phyloP scores from a whole-genome alignment of 2,329 filamentous ascomycete species.

The Aspergillus sp. region DNA sequence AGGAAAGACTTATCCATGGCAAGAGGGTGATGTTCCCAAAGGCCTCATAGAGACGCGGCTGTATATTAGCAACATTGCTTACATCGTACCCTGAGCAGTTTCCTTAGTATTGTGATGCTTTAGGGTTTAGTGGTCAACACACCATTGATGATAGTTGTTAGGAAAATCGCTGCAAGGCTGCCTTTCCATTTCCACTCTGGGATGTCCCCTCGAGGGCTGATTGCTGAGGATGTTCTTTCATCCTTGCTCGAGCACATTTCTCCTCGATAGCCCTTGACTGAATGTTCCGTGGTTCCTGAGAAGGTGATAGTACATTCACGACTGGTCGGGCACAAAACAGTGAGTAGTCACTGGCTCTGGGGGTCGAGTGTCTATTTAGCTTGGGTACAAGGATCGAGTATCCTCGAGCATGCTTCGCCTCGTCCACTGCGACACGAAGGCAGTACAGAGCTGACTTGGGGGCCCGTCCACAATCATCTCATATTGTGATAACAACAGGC shows the following conservation, averaged over 20 bases:
- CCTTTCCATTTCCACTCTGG: conserved; percentile 14
- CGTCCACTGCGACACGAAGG: no score
- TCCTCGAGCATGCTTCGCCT: no score
- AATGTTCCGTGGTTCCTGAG: no score
- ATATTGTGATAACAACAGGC: no score
- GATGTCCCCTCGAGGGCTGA: background rate
- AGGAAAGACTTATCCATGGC: conserved; percentile 14
- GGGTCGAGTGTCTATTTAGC: no score
- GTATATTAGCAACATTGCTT: conserved; percentile 17
- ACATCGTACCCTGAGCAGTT: conserved; percentile 13
- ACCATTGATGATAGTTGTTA: conserved; percentile 14
- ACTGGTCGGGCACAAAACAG: no score
- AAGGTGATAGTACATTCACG: no score
- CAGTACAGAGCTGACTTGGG: no score
- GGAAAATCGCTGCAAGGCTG: conserved; percentile 6
- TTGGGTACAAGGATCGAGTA: no score
- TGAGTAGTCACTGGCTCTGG: no score
- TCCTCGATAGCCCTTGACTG: no score
- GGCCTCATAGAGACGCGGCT: conserved; percentile 11
- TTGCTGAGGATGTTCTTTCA: background rate
- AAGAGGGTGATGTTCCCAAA: conserved; percentile 14
- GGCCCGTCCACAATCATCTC: no score
- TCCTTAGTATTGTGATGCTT: background rate
- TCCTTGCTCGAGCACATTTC: background rate
- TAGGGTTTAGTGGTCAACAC: background rate